Evolutionary conservation across 139 green algal genomes (phyloP).

Genomic region (Coccomyxa sp.): DNA sequence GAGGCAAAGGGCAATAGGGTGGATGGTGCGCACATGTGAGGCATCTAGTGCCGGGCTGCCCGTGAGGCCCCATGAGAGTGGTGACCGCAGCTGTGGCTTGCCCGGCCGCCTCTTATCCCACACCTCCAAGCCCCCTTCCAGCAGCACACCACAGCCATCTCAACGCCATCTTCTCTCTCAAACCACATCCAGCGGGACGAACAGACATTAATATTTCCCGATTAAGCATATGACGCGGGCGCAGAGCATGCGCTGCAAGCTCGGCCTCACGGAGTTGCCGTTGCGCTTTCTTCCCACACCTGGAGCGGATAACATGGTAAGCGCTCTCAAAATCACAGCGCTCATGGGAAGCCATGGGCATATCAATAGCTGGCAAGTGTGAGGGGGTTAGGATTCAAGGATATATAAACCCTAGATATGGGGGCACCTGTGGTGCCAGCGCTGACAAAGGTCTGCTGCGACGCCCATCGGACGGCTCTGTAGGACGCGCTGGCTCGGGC

Average conservation of each 20-base stretch:
- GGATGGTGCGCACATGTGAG: neutral
- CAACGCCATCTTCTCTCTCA: neutral
- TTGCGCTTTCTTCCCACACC: too few species aligned
- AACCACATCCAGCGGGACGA: neutral
- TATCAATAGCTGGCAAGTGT: too few species aligned
- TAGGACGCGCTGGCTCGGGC: neutral
- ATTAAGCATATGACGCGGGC: too few species aligned
- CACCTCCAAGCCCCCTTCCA: constrained; percentile 30
- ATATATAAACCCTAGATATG: too few species aligned
- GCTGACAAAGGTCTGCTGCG: neutral
- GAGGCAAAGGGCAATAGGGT: too few species aligned
- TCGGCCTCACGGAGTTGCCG: too few species aligned
- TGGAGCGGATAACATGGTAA: too few species aligned
- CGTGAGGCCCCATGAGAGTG: constrained; percentile 30
- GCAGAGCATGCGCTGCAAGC: too few species aligned
- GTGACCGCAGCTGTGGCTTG: constrained; percentile 16
- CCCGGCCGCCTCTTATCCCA: constrained; percentile 43
- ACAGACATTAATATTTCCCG: too few species aligned
- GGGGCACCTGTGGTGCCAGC: constrained; percentile 6
- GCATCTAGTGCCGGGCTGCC: constrained; percentile 18
- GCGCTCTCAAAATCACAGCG: too few species aligned
- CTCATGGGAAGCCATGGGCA: too few species aligned
- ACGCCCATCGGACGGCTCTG: neutral
- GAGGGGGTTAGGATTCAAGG: too few species aligned
- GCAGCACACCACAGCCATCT: neutral